Evolutionary conservation across 2,329 filamentous ascomycete species (phyloP), one percentile per base, ranked within the genome.

Genomic region (Myriosclerotinia duriaeana): DNA sequence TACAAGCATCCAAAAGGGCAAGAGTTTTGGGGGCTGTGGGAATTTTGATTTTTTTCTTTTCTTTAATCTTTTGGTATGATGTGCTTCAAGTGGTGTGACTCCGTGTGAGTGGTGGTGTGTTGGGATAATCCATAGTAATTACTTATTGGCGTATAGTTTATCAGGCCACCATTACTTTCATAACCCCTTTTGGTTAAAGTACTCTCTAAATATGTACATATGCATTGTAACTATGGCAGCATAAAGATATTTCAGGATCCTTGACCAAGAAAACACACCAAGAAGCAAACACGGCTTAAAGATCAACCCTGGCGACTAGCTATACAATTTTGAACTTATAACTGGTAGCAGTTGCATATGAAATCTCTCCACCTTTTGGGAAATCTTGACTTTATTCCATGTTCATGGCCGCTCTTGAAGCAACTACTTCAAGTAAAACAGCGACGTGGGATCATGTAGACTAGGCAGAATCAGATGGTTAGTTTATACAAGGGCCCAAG

Each of bases 361-460:
- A 4, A 11, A 26, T 26, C 7, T 60, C 64, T 12, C 54, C 38
- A 46, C 52, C 53, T 40, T 65, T 26, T 22, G 6, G 26, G 15
- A 55, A 55, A 36, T 55, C 52, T 26, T 44, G 61, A 40, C 61
- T 38, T 46, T n/a, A 20, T 42, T 34, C 22, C 60, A 65, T 53
- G 53, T 48, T 60, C 46, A 53, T 52, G 58, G 42, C 67, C 26
- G 42, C 46, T 53, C 50, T 53, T 52, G 48, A 42, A 38, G 36
- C 15, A 60, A 36, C 14, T 26, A 12, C 36, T 50, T 56, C 42
- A 36, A 36, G 59, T 69, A 69, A 53, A 59, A 66, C 69, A 66
- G 70, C 71, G 68, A 68, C 71, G 69, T 72, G 70, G 70, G 68
- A 72, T 72, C 11, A 34, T 38, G 20, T 38, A 15, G 44, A 38